These are phyloP conservation scores for Phallus indusiatus DNA, from an alignment of 768 basidiomycete genomes.

Conservation along the genomic window DNA sequence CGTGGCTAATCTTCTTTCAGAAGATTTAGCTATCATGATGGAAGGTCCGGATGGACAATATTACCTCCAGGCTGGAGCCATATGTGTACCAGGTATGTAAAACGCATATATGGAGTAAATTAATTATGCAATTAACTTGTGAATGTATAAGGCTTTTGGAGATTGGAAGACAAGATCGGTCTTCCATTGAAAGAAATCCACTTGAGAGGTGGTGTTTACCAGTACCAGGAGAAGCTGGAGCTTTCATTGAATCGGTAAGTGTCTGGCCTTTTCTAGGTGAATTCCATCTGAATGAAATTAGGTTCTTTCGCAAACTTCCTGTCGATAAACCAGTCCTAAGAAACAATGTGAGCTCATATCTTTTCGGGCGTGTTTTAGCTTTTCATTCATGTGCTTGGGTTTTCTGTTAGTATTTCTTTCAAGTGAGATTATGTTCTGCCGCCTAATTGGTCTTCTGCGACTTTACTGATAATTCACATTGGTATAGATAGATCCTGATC, in stretches of 20 bases:
- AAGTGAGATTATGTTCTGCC: not conserved
- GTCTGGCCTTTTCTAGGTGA: not conserved
- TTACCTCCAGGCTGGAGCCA: conserved; percentile 67
- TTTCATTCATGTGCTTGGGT: not conserved
- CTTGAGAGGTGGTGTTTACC: conserved; percentile 55
- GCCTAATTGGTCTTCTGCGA: not conserved
- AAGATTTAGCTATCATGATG: conserved; percentile 23
- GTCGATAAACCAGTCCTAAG: conserved; percentile 63
- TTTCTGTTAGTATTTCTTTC: conserved; percentile 12
- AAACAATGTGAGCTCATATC: conserved; percentile 35
- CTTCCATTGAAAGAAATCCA: conserved; percentile 69
- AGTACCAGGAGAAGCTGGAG: conserved; percentile 8
- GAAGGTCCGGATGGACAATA: conserved; percentile 49
- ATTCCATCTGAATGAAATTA: not conserved
- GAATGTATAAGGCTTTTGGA: conserved; percentile 55
- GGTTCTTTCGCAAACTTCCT: conserved; percentile 55
- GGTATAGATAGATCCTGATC: conserved; percentile 2
- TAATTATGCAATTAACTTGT: not conserved
- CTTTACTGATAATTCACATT: not conserved
- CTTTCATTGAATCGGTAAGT: conserved; percentile 39
- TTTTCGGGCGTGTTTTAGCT: not conserved
- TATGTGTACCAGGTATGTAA: conserved; percentile 54
- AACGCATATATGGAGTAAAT: conserved; percentile 11
- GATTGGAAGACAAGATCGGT: conserved; percentile 68
- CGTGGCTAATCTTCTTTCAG: conserved; percentile 50